Percentiles rank a stretch among this genome's conserved stretches.
Evolutionary conservation across 352 stramenopile genomes (phyloP).

Genomic region (Pythium chondricola): DNA sequence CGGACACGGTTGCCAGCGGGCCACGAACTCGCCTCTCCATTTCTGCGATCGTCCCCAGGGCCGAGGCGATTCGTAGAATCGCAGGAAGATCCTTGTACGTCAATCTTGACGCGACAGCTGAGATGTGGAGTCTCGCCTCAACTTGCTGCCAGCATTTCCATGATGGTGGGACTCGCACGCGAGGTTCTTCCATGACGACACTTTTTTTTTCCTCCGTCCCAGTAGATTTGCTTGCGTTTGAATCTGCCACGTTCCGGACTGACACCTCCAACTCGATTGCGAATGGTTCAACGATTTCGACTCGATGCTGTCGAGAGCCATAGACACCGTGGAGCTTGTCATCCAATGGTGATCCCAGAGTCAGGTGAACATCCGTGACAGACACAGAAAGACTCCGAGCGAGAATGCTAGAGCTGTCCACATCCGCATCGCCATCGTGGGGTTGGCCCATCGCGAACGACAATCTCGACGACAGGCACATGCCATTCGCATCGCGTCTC

Average conservation of each 20-base stretch:
- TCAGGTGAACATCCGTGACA: too few relatives aligned
- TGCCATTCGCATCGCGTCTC: slow-evolving; percentile 42
- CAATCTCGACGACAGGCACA: slow-evolving; percentile 34
- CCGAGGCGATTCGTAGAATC: slow-evolving; percentile 41
- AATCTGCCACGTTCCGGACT: too few relatives aligned
- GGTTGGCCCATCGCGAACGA: slow-evolving; percentile 3
- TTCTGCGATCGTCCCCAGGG: not conserved
- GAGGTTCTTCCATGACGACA: too few relatives aligned
- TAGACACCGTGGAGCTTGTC: too few relatives aligned
- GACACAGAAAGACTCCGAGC: too few relatives aligned
- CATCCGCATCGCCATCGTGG: not conserved
- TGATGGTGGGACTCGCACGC: slow-evolving; percentile 21
- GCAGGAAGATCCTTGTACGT: slow-evolving; percentile 70
- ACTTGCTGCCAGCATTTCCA: slow-evolving; percentile 49
- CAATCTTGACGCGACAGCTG: slow-evolving; percentile 46
- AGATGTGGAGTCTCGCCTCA: slow-evolving; percentile 34
- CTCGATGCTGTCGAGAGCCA: too few relatives aligned
- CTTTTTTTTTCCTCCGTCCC: too few relatives aligned
- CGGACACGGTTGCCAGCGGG: slow-evolving; percentile 7
- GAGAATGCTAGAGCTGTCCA: too few relatives aligned
- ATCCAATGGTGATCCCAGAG: slow-evolving; percentile 10
- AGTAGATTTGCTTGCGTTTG: too few relatives aligned
- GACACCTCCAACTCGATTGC: not conserved
- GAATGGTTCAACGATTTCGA: slow-evolving; percentile 14
- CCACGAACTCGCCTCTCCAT: slow-evolving; percentile 13